Conservation (phyloP, 169 alveolate species). For the Theileria annulata region DNA sequence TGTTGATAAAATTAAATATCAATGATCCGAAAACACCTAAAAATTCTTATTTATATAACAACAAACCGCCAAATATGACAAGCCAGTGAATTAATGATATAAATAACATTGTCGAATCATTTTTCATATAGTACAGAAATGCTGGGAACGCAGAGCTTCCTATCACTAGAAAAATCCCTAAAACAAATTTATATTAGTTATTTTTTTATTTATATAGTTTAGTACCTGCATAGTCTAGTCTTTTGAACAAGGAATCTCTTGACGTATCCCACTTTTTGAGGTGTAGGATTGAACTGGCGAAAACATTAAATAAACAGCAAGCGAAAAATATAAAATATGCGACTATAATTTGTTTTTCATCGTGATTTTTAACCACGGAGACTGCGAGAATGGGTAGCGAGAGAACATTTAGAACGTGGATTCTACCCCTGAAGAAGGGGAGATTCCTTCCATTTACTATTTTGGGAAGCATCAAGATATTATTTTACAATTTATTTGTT, state of each 20-base stretch:
- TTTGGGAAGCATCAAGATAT: not conserved
- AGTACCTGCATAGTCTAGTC: slow-evolving; percentile 27
- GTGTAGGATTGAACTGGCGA: slow-evolving; percentile 62
- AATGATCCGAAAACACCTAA: slow-evolving; percentile 50
- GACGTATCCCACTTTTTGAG: slow-evolving; percentile 19
- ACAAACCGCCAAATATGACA: slow-evolving; percentile 59
- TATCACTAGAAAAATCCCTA: slow-evolving; percentile 75
- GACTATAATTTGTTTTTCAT: slow-evolving; percentile 11
- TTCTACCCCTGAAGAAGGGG: slow-evolving; percentile 69
- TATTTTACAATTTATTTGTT: not conserved
- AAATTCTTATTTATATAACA: not conserved
- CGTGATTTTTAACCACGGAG: slow-evolving; percentile 19
- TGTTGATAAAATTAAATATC: slow-evolving; percentile 39
- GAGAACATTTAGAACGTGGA: slow-evolving; percentile 66
- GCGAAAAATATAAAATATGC: slow-evolving; percentile 34
- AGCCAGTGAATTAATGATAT: slow-evolving; percentile 63
- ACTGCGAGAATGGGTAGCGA: slow-evolving; percentile 67
- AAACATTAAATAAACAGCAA: slow-evolving; percentile 52
- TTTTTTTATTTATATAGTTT: not conserved
- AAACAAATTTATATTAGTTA: not conserved
- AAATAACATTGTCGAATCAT: slow-evolving; percentile 35
- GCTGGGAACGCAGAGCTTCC: slow-evolving; percentile 78
- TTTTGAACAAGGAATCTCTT: slow-evolving; percentile 1
- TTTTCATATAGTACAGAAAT: slow-evolving; percentile 37
- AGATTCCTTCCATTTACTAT: slow-evolving; percentile 17